These are phyloP conservation scores for Wallacemonas sp. DNA, from an alignment of 208 protist genomes.

Conservation along the genomic window DNA sequence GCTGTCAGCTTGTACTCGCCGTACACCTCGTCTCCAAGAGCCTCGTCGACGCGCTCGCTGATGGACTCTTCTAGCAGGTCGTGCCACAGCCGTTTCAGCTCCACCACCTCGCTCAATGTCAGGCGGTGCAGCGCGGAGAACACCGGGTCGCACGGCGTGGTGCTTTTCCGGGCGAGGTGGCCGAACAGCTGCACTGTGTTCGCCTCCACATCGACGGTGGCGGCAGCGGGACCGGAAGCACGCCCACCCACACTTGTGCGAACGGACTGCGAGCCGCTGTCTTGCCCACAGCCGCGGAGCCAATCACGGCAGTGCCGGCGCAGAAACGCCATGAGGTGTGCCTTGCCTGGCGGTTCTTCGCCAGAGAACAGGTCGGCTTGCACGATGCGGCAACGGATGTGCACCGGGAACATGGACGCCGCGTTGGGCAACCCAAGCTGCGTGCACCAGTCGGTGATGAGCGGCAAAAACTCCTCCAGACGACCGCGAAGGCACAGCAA, in stretches of 20 bases:
- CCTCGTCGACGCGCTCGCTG: slow-evolving; percentile 29
- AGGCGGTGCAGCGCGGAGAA: slow-evolving; percentile 72
- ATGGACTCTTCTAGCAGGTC: slow-evolving; percentile 54
- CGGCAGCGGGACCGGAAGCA: not conserved
- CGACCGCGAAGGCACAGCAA: not conserved
- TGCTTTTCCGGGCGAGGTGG: slow-evolving; percentile 3
- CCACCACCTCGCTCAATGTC: slow-evolving; percentile 47
- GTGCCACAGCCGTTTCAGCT: slow-evolving; percentile 62
- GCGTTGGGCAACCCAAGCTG: slow-evolving; percentile 24
- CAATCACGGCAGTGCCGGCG: slow-evolving; percentile 29
- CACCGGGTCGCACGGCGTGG: slow-evolving; percentile 42
- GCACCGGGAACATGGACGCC: slow-evolving; percentile 34
- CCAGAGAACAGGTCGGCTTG: slow-evolving; percentile 65
- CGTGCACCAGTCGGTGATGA: slow-evolving; percentile 55
- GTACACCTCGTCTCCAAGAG: slow-evolving; percentile 65
- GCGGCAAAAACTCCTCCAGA: not conserved
- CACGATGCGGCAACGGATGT: slow-evolving; percentile 57
- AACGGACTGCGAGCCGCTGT: no score
- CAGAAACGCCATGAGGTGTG: slow-evolving; percentile 50
- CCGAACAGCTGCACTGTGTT: slow-evolving; percentile 7
- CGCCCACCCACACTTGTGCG: no score
- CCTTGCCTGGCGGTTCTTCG: slow-evolving; percentile 42
- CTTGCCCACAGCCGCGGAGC: slow-evolving; percentile 7
- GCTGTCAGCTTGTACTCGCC: slow-evolving; percentile 42
- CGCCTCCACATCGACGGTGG: not conserved